phyloP scores from a whole-genome alignment of 164 flowering plant species.

The Vitis amurensis region DNA sequence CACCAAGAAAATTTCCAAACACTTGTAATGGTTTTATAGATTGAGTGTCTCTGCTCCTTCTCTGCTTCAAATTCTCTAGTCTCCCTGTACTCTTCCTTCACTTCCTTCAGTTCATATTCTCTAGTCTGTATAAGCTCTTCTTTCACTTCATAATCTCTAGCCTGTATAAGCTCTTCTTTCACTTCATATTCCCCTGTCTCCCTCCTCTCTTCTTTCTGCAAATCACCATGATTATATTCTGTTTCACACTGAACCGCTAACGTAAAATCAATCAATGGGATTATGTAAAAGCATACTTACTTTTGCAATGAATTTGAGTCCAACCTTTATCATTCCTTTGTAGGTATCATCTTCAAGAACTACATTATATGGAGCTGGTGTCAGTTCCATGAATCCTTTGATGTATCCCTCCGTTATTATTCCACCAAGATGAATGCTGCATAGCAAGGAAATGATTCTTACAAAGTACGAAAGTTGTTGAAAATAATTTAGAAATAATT shows the following conservation, averaged over 20 bases:
- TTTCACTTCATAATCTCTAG: slow-evolving; percentile 1
- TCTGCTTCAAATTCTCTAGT: not conserved
- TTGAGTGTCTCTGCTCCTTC: slow-evolving; percentile 16
- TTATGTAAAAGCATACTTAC: slow-evolving; percentile 34
- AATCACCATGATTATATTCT: not conserved
- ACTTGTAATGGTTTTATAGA: slow-evolving; percentile 20
- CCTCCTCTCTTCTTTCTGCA: slow-evolving; percentile 33
- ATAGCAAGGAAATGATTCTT: not conserved
- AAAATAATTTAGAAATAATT: not conserved
- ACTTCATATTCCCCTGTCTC: slow-evolving; percentile 13
- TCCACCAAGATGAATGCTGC: slow-evolving; percentile 75
- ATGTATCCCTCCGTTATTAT: slow-evolving; percentile 56
- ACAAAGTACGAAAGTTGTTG: not conserved
- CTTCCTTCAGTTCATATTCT: too few species aligned
- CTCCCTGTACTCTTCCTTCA: too few species aligned
- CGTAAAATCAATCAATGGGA: not conserved
- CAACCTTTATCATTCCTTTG: slow-evolving; percentile 69
- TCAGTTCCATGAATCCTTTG: slow-evolving; percentile 51
- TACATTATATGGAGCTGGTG: slow-evolving; percentile 65
- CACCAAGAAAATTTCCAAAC: slow-evolving; percentile 32
- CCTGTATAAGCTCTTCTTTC: slow-evolving; percentile 18
- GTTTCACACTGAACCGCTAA: not conserved
- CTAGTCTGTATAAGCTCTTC: slow-evolving; percentile 14
- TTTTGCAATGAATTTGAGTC: slow-evolving; percentile 52
- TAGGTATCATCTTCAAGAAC: slow-evolving; percentile 82